phyloP scores from a whole-genome alignment of 352 stramenopile genomes.

The Phytophthora sp. region DNA sequence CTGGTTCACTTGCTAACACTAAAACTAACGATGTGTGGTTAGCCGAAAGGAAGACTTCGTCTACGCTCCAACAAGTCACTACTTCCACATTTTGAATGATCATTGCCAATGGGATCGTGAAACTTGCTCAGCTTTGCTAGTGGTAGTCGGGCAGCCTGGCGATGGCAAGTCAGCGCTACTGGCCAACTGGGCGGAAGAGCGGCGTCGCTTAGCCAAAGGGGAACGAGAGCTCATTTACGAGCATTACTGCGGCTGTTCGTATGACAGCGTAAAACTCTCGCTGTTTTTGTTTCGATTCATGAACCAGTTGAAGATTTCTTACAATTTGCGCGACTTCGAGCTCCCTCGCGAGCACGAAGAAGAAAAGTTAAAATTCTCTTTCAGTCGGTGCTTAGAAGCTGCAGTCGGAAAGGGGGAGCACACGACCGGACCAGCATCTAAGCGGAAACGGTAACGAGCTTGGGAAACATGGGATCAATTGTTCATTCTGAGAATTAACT shows the following conservation, averaged over 20 bases:
- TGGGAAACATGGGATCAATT: neutral
- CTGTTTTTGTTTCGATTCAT: slow-evolving; percentile 86
- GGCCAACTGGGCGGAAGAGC: slow-evolving; percentile 69
- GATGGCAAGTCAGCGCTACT: slow-evolving; percentile 84
- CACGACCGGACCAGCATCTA: slow-evolving; percentile 25
- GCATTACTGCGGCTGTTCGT: slow-evolving; percentile 83
- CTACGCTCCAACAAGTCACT: slow-evolving; percentile 64
- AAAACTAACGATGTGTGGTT: neutral
- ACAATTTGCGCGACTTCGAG: slow-evolving; percentile 80
- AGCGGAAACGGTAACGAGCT: slow-evolving; percentile 37
- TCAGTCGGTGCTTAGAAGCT: slow-evolving; percentile 77
- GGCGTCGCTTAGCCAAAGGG: slow-evolving; percentile 38
- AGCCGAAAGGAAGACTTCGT: slow-evolving; percentile 77
- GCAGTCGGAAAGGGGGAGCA: slow-evolving; percentile 56
- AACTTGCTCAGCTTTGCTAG: slow-evolving; percentile 51
- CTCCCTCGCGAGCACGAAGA: slow-evolving; percentile 81
- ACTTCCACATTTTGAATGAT: slow-evolving; percentile 72
- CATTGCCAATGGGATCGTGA: slow-evolving; percentile 62
- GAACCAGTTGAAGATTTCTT: slow-evolving; percentile 76
- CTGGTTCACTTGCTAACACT: neutral
- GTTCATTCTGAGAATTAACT: slow-evolving; percentile 1
- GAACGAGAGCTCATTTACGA: slow-evolving; percentile 78
- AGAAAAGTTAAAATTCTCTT: slow-evolving; percentile 88
- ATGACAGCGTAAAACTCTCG: slow-evolving; percentile 85
- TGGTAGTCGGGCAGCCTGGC: slow-evolving; percentile 65